Base-by-base conservation (phyloP, 106 monocot species). In the Dendrobium chrysotoxum region DNA sequence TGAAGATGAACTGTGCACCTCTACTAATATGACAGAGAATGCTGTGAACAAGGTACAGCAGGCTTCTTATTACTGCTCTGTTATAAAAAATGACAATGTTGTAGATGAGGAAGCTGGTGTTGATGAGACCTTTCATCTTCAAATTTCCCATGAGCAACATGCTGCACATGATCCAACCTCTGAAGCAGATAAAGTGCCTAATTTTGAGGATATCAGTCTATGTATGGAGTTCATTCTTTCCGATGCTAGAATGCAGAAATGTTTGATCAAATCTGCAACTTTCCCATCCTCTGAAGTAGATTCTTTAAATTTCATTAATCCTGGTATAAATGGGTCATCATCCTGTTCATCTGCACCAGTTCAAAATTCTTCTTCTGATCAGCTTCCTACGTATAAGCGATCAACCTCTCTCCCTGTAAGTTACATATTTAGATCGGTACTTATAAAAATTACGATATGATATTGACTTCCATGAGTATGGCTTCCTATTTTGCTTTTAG, bases 351-450 rank as follows among this genome's bases (percentile, higher is more conserved):
- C 28, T 31, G 35, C 31, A 70, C 12, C 31, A 21, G 70, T 13
- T 15, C 35, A 35, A 11, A 70, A 31, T 30, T 1, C 31, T 12
- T 70, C 13, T 70, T 12, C 35, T 35, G 70, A 70, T 31, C 30
- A 70, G 35, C 13, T 30, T 70, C 70, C 70, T 35, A 16, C 15
- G 35, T 30, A 21, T 15, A 70, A 70, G 31, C 70, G 70, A 11
- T 70, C 70, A 7, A 70, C 35, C 4, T 70, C 70, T 30, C 70
- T 70, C 31, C 70, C 70, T 70, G 70, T 70, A 70, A 70, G 70
- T 61, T 61, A 25, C 61, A 61, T 61, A n/a, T 61, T 21, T n/a
- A 6, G 61, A 61, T 61, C 1, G n/a, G n/a, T 23, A 61, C 61
- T 23, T 61, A 61, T 61, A 23, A 0, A 61, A 23, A 21, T 23